Percentiles rank a stretch among this genome's conserved stretches.
Conservation (phyloP, 441 rosid species). For the Heliophila coronopifolia region DNA sequence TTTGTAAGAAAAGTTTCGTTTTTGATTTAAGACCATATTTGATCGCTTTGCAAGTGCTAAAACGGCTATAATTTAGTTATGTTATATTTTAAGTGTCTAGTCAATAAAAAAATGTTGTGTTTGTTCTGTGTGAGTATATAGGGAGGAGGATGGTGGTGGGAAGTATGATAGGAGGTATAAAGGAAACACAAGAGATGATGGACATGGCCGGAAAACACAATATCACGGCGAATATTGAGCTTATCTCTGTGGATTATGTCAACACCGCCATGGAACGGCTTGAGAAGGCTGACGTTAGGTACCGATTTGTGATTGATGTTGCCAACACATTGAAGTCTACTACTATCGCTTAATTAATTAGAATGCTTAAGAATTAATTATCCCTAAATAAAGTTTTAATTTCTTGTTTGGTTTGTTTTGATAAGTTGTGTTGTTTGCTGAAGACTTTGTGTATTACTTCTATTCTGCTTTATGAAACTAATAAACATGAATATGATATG, state of each 20-base stretch:
- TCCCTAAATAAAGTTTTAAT: background rate
- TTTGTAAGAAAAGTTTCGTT: too few relatives aligned
- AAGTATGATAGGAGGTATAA: slow-evolving; percentile 43
- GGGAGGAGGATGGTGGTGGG: slow-evolving; percentile 47
- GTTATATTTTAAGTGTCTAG: background rate
- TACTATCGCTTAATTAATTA: too few relatives aligned
- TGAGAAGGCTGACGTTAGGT: slow-evolving; percentile 42
- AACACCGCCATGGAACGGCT: slow-evolving; percentile 53
- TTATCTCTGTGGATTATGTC: slow-evolving; percentile 40
- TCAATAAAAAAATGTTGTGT: background rate
- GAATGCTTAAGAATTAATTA: background rate
- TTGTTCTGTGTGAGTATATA: background rate
- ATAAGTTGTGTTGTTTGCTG: background rate
- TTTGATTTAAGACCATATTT: too few relatives aligned
- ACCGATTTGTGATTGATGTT: slow-evolving; percentile 57
- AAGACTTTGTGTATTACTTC: background rate
- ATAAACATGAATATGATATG: background rate
- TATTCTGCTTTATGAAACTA: background rate
- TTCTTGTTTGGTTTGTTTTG: slow-evolving; percentile 3
- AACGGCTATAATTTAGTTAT: too few relatives aligned
- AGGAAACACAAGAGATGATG: slow-evolving; percentile 51
- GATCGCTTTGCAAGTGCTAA: too few relatives aligned
- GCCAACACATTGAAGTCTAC: slow-evolving; percentile 35
- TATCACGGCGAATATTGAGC: slow-evolving; percentile 47
- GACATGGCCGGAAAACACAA: slow-evolving; percentile 49